Percentiles rank a stretch among this genome's conserved stretches.
Evolutionary conservation across 1,139 yeast genomes (phyloP).

Genomic region (Pichia sp.): DNA sequence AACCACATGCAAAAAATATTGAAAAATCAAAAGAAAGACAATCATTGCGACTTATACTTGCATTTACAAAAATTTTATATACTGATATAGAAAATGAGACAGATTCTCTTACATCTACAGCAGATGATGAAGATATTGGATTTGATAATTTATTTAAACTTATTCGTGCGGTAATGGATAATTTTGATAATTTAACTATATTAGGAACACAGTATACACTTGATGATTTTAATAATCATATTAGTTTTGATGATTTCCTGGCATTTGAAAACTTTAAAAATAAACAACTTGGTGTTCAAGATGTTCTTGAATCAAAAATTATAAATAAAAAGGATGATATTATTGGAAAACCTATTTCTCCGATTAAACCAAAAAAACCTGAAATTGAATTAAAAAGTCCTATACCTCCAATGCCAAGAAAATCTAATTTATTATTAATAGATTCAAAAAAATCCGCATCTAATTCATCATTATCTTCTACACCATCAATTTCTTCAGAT

Average conservation of each 20-base stretch:
- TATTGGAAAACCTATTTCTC: background rate
- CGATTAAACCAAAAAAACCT: conserved; percentile 4
- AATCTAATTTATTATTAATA: conserved; percentile 3
- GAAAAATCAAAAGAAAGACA: conserved; percentile 24
- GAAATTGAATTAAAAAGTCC: background rate
- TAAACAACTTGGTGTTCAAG: conserved; percentile 13
- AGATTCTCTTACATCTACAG: conserved; percentile 7
- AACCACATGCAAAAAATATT: conserved; percentile 22
- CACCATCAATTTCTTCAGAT: background rate
- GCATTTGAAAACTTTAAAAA: conserved; percentile 23
- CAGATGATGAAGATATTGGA: conserved; percentile 21
- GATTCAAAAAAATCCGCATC: background rate
- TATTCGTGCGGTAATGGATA: conserved; percentile 19
- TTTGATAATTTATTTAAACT: conserved; percentile 30
- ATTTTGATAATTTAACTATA: conserved; percentile 20
- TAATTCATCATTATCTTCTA: background rate
- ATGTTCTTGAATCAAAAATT: conserved; percentile 9
- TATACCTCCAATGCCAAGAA: conserved; percentile 16
- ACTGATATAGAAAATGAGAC: conserved; percentile 19
- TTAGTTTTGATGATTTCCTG: conserved; percentile 23
- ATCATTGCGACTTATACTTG: conserved; percentile 24
- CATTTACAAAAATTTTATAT: conserved; percentile 28
- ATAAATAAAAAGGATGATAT: background rate
- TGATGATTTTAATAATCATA: conserved; percentile 22
- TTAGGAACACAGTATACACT: conserved; percentile 16